Conservation (phyloP, 2,329 filamentous ascomycete species). For the Hypoxylon sp. region DNA sequence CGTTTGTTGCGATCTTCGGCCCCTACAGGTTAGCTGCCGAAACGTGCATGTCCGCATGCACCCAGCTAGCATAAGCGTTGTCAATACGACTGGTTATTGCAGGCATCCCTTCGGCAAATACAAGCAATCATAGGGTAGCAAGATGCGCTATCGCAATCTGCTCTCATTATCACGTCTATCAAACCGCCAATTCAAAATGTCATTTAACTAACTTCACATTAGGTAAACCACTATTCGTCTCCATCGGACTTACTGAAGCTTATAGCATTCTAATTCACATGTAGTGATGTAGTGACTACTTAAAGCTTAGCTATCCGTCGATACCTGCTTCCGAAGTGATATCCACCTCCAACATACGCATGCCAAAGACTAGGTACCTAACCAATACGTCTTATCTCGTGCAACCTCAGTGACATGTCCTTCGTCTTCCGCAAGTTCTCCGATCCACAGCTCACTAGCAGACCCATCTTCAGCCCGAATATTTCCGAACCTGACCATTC, state of each 20-base stretch:
- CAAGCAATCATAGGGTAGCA: neutral
- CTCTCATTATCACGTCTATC: constrained; percentile 5
- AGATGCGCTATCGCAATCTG: constrained; percentile 1
- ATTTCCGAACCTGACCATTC: constrained; percentile 15
- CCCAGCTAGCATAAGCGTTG: neutral
- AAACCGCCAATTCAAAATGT: neutral
- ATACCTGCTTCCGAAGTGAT: neutral
- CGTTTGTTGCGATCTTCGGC: constrained; percentile 30
- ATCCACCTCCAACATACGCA: neutral
- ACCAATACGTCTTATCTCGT: neutral
- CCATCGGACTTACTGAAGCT: neutral
- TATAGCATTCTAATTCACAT: neutral
- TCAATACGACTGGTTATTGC: constrained; percentile 10
- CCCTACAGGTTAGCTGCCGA: constrained; percentile 23
- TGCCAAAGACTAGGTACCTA: neutral
- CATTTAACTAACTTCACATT: neutral
- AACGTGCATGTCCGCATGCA: constrained; percentile 14
- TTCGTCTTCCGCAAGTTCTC: constrained; percentile 12
- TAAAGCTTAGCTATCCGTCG: neutral
- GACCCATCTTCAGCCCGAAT: constrained; percentile 8
- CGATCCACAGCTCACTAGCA: constrained; percentile 19
- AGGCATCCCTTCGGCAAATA: constrained; percentile 5
- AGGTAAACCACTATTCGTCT: too few relatives aligned
- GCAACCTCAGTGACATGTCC: neutral
- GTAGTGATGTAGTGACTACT: too few relatives aligned